Evolutionary conservation across 768 basidiomycete species (phyloP).

Genomic region (Grammothele lineata): DNA sequence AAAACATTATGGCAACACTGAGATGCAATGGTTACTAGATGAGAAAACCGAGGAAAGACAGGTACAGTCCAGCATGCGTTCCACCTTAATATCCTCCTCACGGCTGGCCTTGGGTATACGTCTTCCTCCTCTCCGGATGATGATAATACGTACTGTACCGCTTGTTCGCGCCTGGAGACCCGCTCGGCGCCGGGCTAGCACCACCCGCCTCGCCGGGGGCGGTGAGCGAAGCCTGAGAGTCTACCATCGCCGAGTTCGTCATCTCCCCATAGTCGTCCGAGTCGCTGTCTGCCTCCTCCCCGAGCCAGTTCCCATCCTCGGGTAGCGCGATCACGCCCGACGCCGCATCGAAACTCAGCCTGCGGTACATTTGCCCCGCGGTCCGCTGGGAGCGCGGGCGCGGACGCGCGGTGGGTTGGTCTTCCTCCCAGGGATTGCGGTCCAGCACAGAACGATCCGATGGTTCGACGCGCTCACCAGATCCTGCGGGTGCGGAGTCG

Average conservation of each 20-base stretch:
- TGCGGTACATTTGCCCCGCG: slow-evolving; percentile 38
- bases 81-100: not conserved
- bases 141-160: slow-evolving; percentile 81
- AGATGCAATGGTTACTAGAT: too few relatives aligned
- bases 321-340: slow-evolving; percentile 88
- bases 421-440: slow-evolving; percentile 65
- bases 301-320: slow-evolving; percentile 62
- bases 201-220: slow-evolving; percentile 8
- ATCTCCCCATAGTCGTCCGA: slow-evolving; percentile 47
- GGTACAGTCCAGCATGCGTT: too few relatives aligned
- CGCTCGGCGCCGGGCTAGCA: too few relatives aligned
- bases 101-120: slow-evolving; percentile 1
- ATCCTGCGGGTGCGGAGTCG: not conserved
- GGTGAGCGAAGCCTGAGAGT: too few relatives aligned
- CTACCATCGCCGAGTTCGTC: slow-evolving; percentile 40
- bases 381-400: slow-evolving; percentile 15
- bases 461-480: slow-evolving; percentile 5
- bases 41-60: too few relatives aligned
- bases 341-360: slow-evolving; percentile 80
- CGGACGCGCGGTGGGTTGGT: slow-evolving; percentile 29
- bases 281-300: slow-evolving; percentile 38
- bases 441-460: slow-evolving; percentile 11
- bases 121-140: slow-evolving; percentile 67
- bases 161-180: slow-evolving; percentile 39
- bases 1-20: not conserved